These are phyloP conservation scores for Bullera alba DNA, from an alignment of 768 basidiomycete species.

Conservation along the genomic window DNA sequence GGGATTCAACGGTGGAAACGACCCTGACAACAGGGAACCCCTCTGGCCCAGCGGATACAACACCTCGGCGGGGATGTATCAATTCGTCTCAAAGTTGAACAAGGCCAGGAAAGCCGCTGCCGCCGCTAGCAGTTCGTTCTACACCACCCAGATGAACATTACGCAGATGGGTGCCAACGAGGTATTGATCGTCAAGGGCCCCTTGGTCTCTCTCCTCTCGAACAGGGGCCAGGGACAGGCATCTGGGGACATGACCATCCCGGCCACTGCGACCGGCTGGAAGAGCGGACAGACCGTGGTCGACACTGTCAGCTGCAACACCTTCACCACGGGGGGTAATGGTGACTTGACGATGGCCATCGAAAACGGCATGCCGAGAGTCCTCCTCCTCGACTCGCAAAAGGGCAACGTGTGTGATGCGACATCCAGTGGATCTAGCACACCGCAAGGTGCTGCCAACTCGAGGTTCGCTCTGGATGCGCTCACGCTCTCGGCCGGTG, in stretches of 20 bases:
- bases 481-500: no score
- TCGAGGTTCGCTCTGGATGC: no score
- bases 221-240: slow-evolving; percentile 30
- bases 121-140: slow-evolving; percentile 30
- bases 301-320: slow-evolving; percentile 35
- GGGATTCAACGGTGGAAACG: slow-evolving; percentile 43
- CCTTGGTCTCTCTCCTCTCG: slow-evolving; percentile 37
- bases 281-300: slow-evolving; percentile 20
- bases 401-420: background rate
- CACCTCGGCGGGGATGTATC: slow-evolving; percentile 34
- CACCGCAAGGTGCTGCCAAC: no score
- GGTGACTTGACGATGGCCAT: slow-evolving; percentile 33
- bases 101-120: slow-evolving; percentile 33
- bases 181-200: slow-evolving; percentile 35
- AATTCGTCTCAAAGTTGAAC: slow-evolving; percentile 37
- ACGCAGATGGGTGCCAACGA: slow-evolving; percentile 21
- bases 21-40: slow-evolving; percentile 45
- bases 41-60: slow-evolving; percentile 37
- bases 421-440: no score
- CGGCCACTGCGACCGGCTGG: slow-evolving; percentile 23
- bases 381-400: slow-evolving; percentile 7
- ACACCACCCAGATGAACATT: slow-evolving; percentile 38
- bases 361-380: slow-evolving; percentile 28
- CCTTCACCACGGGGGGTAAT: slow-evolving; percentile 24
- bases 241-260: slow-evolving; percentile 19